Percentiles rank a stretch among this genome's conserved stretches.
phyloP scores from a whole-genome alignment of 2,329 filamentous ascomycete species.

The Stemphylium vesicarium region DNA sequence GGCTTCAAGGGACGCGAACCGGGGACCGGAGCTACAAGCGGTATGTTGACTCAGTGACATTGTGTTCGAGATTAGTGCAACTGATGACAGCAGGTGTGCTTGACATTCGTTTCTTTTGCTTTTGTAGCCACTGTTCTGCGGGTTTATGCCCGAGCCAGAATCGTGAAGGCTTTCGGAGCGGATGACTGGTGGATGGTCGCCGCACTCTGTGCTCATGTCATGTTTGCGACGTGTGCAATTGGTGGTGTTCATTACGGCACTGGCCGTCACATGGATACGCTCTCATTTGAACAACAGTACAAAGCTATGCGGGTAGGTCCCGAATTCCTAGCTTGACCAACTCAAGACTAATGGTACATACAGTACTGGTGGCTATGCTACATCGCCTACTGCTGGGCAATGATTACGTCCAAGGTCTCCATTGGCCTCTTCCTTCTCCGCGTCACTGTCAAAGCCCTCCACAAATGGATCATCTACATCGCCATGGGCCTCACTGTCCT shows the following conservation, averaged over 20 bases:
- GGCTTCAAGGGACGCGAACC: constrained; percentile 28
- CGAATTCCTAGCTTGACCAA: background rate
- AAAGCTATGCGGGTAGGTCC: constrained; percentile 38
- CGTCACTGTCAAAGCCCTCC: constrained; percentile 35
- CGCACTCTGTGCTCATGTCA: constrained; percentile 35
- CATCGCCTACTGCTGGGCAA: constrained; percentile 40
- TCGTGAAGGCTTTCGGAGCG: constrained; percentile 50
- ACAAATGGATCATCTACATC: constrained; percentile 47
- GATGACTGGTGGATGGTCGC: constrained; percentile 44
- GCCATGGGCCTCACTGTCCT: constrained; percentile 44
- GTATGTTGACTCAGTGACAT: constrained; percentile 25
- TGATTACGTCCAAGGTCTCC: constrained; percentile 43
- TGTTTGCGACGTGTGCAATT: constrained; percentile 42
- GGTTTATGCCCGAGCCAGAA: constrained; percentile 49
- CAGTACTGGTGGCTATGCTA: constrained; percentile 48
- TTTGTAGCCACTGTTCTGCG: constrained; percentile 48
- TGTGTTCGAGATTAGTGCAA: background rate
- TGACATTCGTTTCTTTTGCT: constrained; percentile 51
- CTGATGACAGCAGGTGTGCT: constrained; percentile 34
- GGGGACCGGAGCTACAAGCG: constrained; percentile 40
- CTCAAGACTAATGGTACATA: background rate
- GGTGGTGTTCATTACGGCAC: constrained; percentile 42
- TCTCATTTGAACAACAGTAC: constrained; percentile 29
- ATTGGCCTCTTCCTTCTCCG: constrained; percentile 46
- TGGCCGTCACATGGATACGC: constrained; percentile 37